phyloP scores from a whole-genome alignment of 345 rosid genomes.

The Euphorbia tirucalli region DNA sequence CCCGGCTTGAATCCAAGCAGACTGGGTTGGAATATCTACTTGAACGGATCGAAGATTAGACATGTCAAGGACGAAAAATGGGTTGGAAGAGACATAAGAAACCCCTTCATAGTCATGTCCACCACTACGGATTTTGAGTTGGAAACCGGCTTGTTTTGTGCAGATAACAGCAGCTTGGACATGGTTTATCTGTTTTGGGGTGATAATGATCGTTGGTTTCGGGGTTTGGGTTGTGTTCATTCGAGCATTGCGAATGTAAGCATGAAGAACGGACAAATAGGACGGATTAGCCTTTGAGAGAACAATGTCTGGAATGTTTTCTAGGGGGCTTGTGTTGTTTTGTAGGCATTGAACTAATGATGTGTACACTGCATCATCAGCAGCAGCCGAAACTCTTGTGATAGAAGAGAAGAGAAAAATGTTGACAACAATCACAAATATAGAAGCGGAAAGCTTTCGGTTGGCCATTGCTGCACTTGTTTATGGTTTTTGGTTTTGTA shows the following conservation, averaged over 20 bases:
- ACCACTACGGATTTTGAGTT: conserved; percentile 54
- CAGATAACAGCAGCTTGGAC: conserved; percentile 57
- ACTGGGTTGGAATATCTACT: conserved; percentile 22
- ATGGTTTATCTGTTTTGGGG: conserved; percentile 47
- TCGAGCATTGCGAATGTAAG: conserved; percentile 58
- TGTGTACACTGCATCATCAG: conserved; percentile 27
- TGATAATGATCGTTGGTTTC: conserved; percentile 49
- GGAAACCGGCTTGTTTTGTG: conserved; percentile 40
- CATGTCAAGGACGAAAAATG: conserved; percentile 60
- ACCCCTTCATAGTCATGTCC: conserved; percentile 60
- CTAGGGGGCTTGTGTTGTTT: conserved; percentile 25
- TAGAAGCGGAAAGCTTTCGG: neutral
- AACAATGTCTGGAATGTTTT: conserved; percentile 35
- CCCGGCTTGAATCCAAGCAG: conserved; percentile 59
- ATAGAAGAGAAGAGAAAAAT: conserved; percentile 9
- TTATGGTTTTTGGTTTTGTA: too few species aligned
- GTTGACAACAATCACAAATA: conserved; percentile 3
- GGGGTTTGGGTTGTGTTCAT: conserved; percentile 44
- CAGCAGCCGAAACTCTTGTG: neutral
- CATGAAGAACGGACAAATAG: conserved; percentile 43
- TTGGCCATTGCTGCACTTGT: conserved; percentile 8
- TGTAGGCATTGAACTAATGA: conserved; percentile 43
- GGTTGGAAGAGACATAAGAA: conserved; percentile 47
- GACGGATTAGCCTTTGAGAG: conserved; percentile 34
- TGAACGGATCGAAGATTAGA: conserved; percentile 38